These are phyloP conservation scores for Dothidotthia symphoricarpi DNA, from an alignment of 2,329 filamentous ascomycete species.

Conservation along the genomic window DNA sequence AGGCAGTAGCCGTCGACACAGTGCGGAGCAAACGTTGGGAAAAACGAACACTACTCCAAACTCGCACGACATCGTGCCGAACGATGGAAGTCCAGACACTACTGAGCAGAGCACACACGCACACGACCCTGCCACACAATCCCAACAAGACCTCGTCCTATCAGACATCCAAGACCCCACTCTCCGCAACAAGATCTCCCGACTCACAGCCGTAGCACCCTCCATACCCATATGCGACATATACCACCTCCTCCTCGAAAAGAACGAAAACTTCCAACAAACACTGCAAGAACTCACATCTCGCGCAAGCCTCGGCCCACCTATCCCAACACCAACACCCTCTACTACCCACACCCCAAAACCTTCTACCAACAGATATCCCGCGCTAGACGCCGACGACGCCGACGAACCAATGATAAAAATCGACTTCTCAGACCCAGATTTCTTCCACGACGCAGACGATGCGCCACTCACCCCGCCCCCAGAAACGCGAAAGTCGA, in stretches of 20 bases:
- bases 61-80: too few relatives aligned
- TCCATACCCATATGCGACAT: conserved; percentile 14
- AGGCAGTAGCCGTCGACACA: too few relatives aligned
- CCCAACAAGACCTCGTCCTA: too few relatives aligned
- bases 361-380: too few relatives aligned
- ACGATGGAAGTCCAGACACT: too few relatives aligned
- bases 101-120: too few relatives aligned
- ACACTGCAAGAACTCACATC: conserved; percentile 4
- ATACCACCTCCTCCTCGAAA: conserved; percentile 17
- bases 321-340: too few relatives aligned
- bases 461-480: conserved; percentile 2
- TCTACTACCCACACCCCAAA: background rate
- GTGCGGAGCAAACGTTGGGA: too few relatives aligned
- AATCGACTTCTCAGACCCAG: conserved; percentile 14
- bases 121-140: too few relatives aligned
- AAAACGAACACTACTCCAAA: too few relatives aligned
- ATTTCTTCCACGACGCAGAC: conserved; percentile 15
- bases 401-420: conserved; percentile 16
- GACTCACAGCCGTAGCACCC: conserved; percentile 20
- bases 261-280: conserved; percentile 5
- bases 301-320: conserved; percentile 2
- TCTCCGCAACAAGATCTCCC: conserved; percentile 14
- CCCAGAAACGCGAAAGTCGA: background rate
- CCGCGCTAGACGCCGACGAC: too few relatives aligned
- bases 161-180: conserved; percentile 14